Evolutionary conservation across 202 grass and related monocot genomes (phyloP).

Genomic region (Dendrocalamus latiflorus): DNA sequence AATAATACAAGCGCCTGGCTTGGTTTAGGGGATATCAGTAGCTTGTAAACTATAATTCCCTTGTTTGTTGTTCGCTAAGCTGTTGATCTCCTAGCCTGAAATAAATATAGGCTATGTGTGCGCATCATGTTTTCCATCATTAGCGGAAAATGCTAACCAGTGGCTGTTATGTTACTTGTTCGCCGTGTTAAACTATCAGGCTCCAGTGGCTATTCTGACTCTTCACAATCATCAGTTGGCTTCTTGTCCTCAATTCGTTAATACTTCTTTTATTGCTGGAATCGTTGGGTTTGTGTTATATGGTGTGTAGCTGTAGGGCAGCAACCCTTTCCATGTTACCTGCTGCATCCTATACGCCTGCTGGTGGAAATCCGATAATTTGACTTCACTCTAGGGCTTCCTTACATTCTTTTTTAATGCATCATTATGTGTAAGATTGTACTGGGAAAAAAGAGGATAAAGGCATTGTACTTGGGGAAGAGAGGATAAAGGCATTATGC

Average conservation of each 20-base stretch:
- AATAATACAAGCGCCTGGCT: background rate
- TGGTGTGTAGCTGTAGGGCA: background rate
- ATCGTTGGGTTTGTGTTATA: background rate
- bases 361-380: too few species aligned
- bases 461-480: too few species aligned
- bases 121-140: background rate
- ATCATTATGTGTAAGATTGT: too few species aligned
- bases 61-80: slow-evolving; percentile 2
- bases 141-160: background rate
- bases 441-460: too few species aligned
- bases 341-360: too few species aligned
- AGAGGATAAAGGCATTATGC: too few species aligned
- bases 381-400: too few species aligned
- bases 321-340: background rate
- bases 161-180: background rate
- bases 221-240: background rate
- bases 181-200: background rate
- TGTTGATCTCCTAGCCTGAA: background rate
- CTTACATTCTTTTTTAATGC: too few species aligned
- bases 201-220: background rate
- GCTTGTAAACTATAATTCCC: slow-evolving; percentile 3
- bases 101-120: background rate
- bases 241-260: background rate
- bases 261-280: background rate
- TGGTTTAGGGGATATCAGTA: background rate